Conservation (phyloP, 192 early-diverging fungal species). For the Phlyctochytrium bullatum region DNA sequence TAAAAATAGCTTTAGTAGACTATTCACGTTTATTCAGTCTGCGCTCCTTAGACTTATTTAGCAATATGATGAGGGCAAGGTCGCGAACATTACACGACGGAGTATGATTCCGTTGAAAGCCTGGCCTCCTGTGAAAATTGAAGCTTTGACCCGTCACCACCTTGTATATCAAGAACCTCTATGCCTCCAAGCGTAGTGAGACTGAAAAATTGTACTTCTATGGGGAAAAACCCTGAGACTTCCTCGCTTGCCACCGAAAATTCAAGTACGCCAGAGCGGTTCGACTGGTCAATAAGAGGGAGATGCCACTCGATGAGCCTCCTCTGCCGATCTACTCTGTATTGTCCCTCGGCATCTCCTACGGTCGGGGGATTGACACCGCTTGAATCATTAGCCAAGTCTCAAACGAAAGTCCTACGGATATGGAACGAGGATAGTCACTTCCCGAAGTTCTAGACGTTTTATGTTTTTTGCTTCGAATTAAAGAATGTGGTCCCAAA, state of each 20-base stretch:
- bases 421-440: slow-evolving; percentile 86
- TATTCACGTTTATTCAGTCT: too few relatives aligned
- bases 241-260: slow-evolving; percentile 79
- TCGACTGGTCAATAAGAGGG: slow-evolving; percentile 72
- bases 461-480: slow-evolving; percentile 11
- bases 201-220: slow-evolving; percentile 72
- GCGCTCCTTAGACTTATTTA: too few relatives aligned
- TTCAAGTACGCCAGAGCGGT: slow-evolving; percentile 78
- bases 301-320: slow-evolving; percentile 83
- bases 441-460: slow-evolving; percentile 78
- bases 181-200: slow-evolving; percentile 73
- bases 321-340: slow-evolving; percentile 69
- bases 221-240: slow-evolving; percentile 82
- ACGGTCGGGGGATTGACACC: slow-evolving; percentile 68
- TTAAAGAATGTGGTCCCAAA: neutral
- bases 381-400: too few relatives aligned
- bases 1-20: too few relatives aligned
- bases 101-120: slow-evolving; percentile 77
- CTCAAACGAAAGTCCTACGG: slow-evolving; percentile 55
- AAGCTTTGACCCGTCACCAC: slow-evolving; percentile 56
- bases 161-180: slow-evolving; percentile 57
- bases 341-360: slow-evolving; percentile 78
- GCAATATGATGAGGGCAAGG: too few relatives aligned
- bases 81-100: slow-evolving; percentile 71
- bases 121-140: slow-evolving; percentile 71